A percentile compares a stretch with the other conserved stretches of the same genome.
Conservation (phyloP, 768 basidiomycete species). For the Strobilomyces dryophilus region DNA sequence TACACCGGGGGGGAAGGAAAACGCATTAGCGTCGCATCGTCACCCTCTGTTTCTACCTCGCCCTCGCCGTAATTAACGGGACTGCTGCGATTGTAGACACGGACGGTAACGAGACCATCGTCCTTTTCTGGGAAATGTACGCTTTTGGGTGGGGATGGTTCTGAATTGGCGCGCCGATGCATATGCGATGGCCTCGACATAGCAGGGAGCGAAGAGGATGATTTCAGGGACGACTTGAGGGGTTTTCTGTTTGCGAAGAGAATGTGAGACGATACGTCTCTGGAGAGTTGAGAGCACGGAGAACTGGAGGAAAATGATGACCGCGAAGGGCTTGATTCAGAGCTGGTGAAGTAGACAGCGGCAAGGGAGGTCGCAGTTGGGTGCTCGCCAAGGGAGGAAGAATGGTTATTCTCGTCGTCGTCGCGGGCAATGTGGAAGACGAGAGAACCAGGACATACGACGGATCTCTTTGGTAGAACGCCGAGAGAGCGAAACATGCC, state of each 20-base stretch:
- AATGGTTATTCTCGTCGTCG: slow-evolving; percentile 30
- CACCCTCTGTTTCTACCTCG: slow-evolving; percentile 44
- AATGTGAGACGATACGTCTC: slow-evolving; percentile 39
- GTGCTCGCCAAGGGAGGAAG: slow-evolving; percentile 18
- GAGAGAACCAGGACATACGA: slow-evolving; percentile 1
- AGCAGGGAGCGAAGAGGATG: slow-evolving; percentile 22
- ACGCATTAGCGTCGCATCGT: slow-evolving; percentile 8
- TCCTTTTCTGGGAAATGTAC: slow-evolving; percentile 82
- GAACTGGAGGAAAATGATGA: background rate
- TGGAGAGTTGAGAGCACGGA: slow-evolving; percentile 21
- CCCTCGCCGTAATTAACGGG: slow-evolving; percentile 23
- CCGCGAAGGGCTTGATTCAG: slow-evolving; percentile 19
- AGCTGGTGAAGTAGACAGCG: slow-evolving; percentile 42
- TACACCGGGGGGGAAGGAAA: slow-evolving; percentile 16
- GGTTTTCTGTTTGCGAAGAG: slow-evolving; percentile 76
- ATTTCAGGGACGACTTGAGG: slow-evolving; percentile 82
- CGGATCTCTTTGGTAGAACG: slow-evolving; percentile 39
- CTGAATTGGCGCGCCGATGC: slow-evolving; percentile 43
- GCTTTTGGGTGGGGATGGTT: slow-evolving; percentile 71
- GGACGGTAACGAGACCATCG: slow-evolving; percentile 58
- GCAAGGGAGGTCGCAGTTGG: no score
- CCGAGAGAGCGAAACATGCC: slow-evolving; percentile 45
- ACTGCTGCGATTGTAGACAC: slow-evolving; percentile 49
- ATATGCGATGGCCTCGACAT: slow-evolving; percentile 4
- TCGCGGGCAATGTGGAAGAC: slow-evolving; percentile 21